Evolutionary conservation across 176 grass and related monocot genomes (phyloP), one percentile per base, ranked within the genome.

Genomic region (Leersia perrieri): DNA sequence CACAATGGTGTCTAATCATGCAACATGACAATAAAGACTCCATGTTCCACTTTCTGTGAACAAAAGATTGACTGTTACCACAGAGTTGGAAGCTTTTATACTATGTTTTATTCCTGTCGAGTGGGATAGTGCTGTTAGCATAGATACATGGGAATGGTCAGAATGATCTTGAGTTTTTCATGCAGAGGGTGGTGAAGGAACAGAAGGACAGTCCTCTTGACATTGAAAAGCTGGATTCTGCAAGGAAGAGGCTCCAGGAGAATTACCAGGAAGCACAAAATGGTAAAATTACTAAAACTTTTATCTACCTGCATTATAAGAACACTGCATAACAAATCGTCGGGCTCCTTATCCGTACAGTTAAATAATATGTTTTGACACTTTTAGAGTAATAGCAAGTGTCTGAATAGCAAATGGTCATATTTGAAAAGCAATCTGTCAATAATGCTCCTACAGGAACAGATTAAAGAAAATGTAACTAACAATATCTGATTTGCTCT

Each of bases 181-280:
- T 85, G 78, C 85, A 90, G 83, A 84, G 67, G 53, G 73, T 73
- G 81, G 57, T 75, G 40, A 93, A 60, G 62, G 90, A 91, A 28
- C 66, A 78, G 28, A 86, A 79, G 63, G 77, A 90, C 31, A 87
- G 31, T 65, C 33, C 82, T 79, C 30, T 85, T 22, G 86, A 93
- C 33, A 23, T 80, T 40, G 83, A 79, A 33, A 93, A 44, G 55
- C 77, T 97, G 14, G 94, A 92, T 68, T 89, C 74, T 12, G 94
- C 94, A 10, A 87, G 88, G 49, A 97, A 82, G 83, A 84, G 91
- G 62, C 94, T 97, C 32, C 94, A 93, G 62, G 94, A 97, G 67
- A 97, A 97, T 68, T 97, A 97, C 45, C 86, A 89, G 78, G 90
- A 97, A 87, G 94, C 88, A 30, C 73, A 97, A 68, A 93, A 93